Conservation (phyloP, 345 rosid species). For the Luvunga scandens region DNA sequence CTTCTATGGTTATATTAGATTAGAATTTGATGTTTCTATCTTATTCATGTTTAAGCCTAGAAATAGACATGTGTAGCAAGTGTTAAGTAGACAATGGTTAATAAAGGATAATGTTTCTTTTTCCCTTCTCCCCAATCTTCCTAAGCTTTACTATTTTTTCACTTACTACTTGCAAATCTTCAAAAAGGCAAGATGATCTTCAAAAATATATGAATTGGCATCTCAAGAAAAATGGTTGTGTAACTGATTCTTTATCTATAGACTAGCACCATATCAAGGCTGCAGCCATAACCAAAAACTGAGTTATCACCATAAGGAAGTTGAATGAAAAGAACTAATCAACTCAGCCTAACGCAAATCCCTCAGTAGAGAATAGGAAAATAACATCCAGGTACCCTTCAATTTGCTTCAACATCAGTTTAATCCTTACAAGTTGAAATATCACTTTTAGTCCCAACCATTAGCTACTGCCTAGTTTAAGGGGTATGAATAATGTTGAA, state of each 20-base stretch:
- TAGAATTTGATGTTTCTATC: neutral
- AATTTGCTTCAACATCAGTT: neutral
- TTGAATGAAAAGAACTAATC: slow-evolving; percentile 1
- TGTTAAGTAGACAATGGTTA: neutral
- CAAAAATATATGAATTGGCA: neutral
- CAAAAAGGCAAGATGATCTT: neutral
- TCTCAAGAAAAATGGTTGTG: slow-evolving; percentile 1
- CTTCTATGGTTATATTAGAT: neutral
- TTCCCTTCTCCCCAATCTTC: neutral
- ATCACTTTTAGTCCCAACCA: neutral
- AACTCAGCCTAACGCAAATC: neutral
- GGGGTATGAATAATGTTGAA: neutral
- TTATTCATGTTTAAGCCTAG: neutral
- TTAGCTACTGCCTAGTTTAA: neutral
- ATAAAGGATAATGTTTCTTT: neutral
- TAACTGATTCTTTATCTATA: neutral
- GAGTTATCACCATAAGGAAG: neutral
- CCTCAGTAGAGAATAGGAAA: neutral
- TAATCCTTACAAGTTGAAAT: neutral
- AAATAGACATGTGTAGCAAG: neutral
- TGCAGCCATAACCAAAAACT: neutral
- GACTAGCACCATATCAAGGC: neutral
- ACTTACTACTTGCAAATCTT: neutral
- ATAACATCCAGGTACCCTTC: neutral
- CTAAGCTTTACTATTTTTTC: neutral